Evolutionary conservation across 345 rosid species (phyloP), one percentile per base, ranked within the genome.

Genomic region (Gossypium anomalum): DNA sequence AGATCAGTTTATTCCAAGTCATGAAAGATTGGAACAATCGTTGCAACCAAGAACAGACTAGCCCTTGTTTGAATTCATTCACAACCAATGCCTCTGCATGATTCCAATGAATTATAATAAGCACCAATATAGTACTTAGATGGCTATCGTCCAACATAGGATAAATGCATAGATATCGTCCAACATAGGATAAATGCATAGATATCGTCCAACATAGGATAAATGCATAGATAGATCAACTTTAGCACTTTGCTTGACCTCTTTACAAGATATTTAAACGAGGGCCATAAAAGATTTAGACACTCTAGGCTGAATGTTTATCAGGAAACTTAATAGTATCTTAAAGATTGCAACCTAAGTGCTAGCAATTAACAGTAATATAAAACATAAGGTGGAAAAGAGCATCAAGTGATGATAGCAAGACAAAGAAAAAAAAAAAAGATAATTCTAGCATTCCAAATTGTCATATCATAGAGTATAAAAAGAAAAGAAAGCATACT

Each of bases 401-500:
- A 34, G 25, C 57, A 48, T 23, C 2, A 47, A 45, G 56, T 45
- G 34, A 48, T 49, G 41, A 34, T 34, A 34, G 41, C 41, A 34
- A 34, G 41, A 34, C 7, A 34, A 6, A 29, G 34, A 29, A 29
- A 29, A 29, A 29, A 29, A 27, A 34, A 5, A 0, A 5, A 45
- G n/a, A 27, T 13, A 60, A 60, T 27, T 60, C 43, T 60, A 60
- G 43, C 4, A 60, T 25, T 43, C 7, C 41, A 34, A 34, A 34
- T 34, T 7, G 41, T 34, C 61, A 57, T 22, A 45, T 61, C 7
- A 27, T 61, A 55, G 51, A 19, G 76, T 76, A 43, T 19, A 27
- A 29, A 74, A 62, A 52, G 83, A 67, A 17, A n/a, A 7, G 49
- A 15, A 72, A 57, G 82, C 92, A 82, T 80, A 92, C 98, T 0